A percentile compares a stretch with the other conserved stretches of the same genome.
phyloP scores from a whole-genome alignment of 306 rosid genomes.

The Lagenaria siceraria region DNA sequence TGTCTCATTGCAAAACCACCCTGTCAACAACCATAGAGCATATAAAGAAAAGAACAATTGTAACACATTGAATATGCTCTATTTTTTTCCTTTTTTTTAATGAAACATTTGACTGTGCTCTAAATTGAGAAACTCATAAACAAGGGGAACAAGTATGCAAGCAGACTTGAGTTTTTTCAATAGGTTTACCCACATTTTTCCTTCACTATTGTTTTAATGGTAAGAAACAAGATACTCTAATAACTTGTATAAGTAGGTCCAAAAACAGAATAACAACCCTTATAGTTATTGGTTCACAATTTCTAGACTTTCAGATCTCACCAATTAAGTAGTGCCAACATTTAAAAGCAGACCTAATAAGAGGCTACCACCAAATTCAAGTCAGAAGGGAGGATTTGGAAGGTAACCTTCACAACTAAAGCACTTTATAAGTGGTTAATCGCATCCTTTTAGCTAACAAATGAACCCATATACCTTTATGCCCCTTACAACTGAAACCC shows the following conservation, averaged over 20 bases:
- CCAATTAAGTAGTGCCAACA: background rate
- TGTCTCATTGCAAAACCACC: conserved; percentile 97
- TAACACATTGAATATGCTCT: background rate
- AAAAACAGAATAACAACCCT: background rate
- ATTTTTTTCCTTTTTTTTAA: background rate
- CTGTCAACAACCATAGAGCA: conserved; percentile 21
- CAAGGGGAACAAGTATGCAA: background rate
- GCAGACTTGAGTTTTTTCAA: background rate
- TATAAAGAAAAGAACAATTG: background rate
- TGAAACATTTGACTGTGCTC: background rate
- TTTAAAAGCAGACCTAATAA: background rate
- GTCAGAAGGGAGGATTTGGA: background rate
- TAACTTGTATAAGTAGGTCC: background rate
- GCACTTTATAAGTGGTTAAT: background rate
- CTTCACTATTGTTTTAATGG: background rate
- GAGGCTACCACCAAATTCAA: background rate
- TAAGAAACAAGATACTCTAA: background rate
- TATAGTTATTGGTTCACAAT: background rate
- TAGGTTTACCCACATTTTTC: background rate
- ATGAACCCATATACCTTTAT: background rate
- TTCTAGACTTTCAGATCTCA: background rate
- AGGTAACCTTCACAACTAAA: background rate
- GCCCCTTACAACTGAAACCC: background rate
- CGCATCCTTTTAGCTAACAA: background rate
- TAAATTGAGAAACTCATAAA: background rate